phyloP scores from a whole-genome alignment of 2,329 filamentous ascomycete species.

The Cladosporium sp. region DNA sequence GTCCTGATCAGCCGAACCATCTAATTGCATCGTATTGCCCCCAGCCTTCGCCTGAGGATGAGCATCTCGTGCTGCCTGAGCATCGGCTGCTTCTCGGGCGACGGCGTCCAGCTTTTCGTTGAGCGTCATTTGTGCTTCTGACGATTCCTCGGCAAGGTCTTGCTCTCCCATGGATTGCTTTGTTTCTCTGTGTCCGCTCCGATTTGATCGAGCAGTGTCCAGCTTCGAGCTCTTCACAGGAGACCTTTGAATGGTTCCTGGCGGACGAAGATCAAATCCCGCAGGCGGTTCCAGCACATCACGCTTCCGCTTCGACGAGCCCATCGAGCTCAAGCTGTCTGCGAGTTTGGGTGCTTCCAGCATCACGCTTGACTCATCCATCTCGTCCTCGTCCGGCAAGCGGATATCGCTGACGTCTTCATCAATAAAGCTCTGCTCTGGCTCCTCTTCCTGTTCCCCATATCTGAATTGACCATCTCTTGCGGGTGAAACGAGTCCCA shows the following conservation, averaged over 20 bases:
- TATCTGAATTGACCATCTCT: slow-evolving; percentile 17
- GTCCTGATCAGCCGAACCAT: slow-evolving; percentile 28
- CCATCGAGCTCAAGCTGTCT: slow-evolving; percentile 8
- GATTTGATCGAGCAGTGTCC: slow-evolving; percentile 22
- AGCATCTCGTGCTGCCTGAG: slow-evolving; percentile 28
- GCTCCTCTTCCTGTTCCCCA: slow-evolving; percentile 12
- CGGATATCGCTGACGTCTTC: slow-evolving; percentile 27
- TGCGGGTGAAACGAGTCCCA: slow-evolving; percentile 45
- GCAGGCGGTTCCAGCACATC: slow-evolving; percentile 32
- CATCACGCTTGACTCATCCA: slow-evolving; percentile 12
- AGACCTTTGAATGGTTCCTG: slow-evolving; percentile 26
- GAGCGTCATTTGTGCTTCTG: slow-evolving; percentile 34
- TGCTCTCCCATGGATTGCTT: slow-evolving; percentile 29
- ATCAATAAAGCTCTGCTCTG: slow-evolving; percentile 24
- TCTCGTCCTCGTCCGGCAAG: slow-evolving; percentile 3
- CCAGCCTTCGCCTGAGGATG: not conserved
- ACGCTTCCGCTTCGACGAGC: slow-evolving; percentile 26
- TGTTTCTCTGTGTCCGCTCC: slow-evolving; percentile 19
- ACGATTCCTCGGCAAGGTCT: slow-evolving; percentile 30
- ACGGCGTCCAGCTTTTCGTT: slow-evolving; percentile 45
- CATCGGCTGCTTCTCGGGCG: slow-evolving; percentile 42
- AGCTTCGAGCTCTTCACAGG: slow-evolving; percentile 20
- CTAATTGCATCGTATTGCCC: slow-evolving; percentile 15
- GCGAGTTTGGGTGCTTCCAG: slow-evolving; percentile 13
- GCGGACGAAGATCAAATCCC: slow-evolving; percentile 33